Base-by-base conservation (phyloP, 2,329 filamentous ascomycete species). In the Rhynchosporium graminicola region DNA sequence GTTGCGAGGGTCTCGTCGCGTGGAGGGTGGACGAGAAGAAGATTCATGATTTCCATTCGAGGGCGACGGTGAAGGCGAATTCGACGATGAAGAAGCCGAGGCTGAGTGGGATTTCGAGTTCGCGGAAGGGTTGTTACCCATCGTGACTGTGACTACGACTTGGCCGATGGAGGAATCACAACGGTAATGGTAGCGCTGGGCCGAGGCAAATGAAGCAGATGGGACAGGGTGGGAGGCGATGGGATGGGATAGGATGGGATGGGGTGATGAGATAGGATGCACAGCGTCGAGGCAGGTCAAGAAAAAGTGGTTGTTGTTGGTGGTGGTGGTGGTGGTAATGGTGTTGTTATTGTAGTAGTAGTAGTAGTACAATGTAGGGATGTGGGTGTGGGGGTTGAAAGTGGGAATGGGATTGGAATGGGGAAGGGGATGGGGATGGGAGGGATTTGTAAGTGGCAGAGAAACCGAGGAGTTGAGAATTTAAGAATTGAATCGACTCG, bases 41-140 rank as follows among this genome's bases (percentile, higher is more conserved):
- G 28, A 36, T 10, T 36, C 33, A 36, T 36, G 33, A 10, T 36
- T 36, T 36, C 33, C 33, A 36, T 29, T 10, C 2, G 54, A 38
- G n/a, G 45, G 43, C 8, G 43, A 28, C 7, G 20, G 43, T 8
- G 43, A 28, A 46, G n/a, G 43, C 6, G 43, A 46, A 28, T 46
- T 46, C 15, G 43, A 31, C 4, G 56, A 42, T 55, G 71, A 65
- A 61, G 70, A 65, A 61, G 70, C 63, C 46, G 74, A 71, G 28
- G 67, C 55, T 26, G 72, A 71, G 63, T 54, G 68, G 63, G 75
- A 69, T 69, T 76, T 77, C 63, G 74, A 73, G 60, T 66, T 69
- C 31, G 74, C 73, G 61, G 78, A 80, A 61, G 77, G 77, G 70
- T 74, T 78, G 66, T 81, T 80, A 48, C 79, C 79, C 79, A 81